Percentiles rank a stretch among this genome's conserved stretches.
Evolutionary conservation across 371 early-diverging fungal genomes (phyloP).

Genomic region (Catenaria anguillulae): DNA sequence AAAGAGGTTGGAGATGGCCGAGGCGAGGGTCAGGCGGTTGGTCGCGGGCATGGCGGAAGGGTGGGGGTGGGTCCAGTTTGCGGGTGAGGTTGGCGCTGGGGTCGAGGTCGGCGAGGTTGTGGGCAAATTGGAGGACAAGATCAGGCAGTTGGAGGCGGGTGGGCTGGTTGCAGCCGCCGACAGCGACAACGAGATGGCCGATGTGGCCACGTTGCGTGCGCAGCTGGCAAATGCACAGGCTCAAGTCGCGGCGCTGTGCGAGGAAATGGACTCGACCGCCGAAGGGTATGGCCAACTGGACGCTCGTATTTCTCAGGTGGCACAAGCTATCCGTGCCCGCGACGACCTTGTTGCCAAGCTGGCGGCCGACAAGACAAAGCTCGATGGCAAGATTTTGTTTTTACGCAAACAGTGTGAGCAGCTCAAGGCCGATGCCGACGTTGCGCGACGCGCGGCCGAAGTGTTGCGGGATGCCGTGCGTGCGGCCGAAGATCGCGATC

Average conservation of each 20-base stretch:
- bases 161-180: not conserved
- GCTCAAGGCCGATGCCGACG: slow-evolving; percentile 5
- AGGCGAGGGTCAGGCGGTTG: not conserved
- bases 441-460: not conserved
- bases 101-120: not conserved
- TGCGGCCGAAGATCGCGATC: not conserved
- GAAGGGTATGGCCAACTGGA: not conserved
- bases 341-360: not conserved
- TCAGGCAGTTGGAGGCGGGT: not conserved
- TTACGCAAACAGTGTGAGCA: not conserved
- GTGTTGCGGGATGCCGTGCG: not conserved
- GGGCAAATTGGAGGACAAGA: not conserved
- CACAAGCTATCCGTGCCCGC: not conserved
- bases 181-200: not conserved
- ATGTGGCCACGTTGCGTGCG: not conserved
- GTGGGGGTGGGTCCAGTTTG: not conserved
- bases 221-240: not conserved
- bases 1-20: not conserved
- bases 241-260: not conserved
- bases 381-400: not conserved
- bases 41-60: not conserved
- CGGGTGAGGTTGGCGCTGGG: not conserved
- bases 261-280: not conserved
- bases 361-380: slow-evolving; percentile 1
- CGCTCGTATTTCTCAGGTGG: not conserved